Evolutionary conservation across 2,329 filamentous ascomycete genomes (phyloP), one percentile per base, ranked within the genome.

Genomic region (Graphilbum fragrans): DNA sequence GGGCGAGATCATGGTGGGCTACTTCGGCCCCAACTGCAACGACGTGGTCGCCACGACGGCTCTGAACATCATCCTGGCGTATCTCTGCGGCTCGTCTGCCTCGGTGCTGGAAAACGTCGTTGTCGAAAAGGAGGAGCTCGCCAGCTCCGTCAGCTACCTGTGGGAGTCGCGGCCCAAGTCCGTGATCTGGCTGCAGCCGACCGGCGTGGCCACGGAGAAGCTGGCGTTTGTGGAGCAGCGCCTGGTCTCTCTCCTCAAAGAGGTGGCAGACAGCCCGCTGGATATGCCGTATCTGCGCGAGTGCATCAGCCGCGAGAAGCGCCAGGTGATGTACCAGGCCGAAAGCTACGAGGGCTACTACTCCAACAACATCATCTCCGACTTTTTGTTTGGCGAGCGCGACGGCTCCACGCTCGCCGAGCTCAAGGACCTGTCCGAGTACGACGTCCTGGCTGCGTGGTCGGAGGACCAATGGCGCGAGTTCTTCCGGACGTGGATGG

Each of bases 221-320:
- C 74, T 98, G 3, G 79, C 72, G 31, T 75, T 82, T 41, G 90
- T 94, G 0, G 86, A 96, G 60, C 76, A 86, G 56, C 77, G 90
- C 29, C 76, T 98, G 37, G 83, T 94, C 47, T 77, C 87, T 43
- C 69, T 98, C 10, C 70, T 98, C 22, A 77, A 80, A 46, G 84
- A 94, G 40, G 84, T 90, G 12, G 80, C 83, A 23, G 73, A 73
- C 0, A 86, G 86, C 47, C 80, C 85, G 3, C 65, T 98, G 3
- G 86, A 98, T 50, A 86, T 96, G 82, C 70, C 72, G 2, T 98
- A 98, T 56, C 74, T 98, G 64, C 74, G 75, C 37, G 88, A 95
- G 50, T 95, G 88, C 57, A 78, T 98, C 38, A 75, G 76, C 51
- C 76, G 88, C 42, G 85, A 92, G 58, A 77, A 78, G 47, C 77